Conservation (phyloP, 129 eudicot species). For the Dittrichia graveolens region DNA sequence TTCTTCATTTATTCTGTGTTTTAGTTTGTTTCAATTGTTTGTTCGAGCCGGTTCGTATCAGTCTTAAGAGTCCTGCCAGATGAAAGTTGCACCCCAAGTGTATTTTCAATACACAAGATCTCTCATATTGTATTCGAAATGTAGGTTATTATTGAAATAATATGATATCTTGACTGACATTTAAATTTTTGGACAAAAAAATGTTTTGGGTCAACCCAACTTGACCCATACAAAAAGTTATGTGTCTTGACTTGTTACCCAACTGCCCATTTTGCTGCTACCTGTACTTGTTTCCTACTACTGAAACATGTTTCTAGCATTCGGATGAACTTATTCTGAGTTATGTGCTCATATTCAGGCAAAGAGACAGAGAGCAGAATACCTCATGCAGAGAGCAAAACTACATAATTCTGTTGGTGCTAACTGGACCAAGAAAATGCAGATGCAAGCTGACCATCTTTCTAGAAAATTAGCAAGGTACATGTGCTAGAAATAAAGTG, state of each 20-base stretch:
- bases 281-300: background rate
- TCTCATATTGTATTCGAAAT: background rate
- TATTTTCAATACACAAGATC: background rate
- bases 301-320: background rate
- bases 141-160: background rate
- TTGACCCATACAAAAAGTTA: background rate
- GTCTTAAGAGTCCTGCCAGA: too few relatives aligned
- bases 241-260: background rate
- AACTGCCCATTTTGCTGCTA: background rate
- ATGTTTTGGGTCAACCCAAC: background rate
- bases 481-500: background rate
- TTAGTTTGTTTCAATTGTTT: too few relatives aligned
- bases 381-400: conserved; percentile 74
- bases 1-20: too few relatives aligned
- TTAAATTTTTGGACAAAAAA: background rate
- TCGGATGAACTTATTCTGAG: conserved; percentile 13
- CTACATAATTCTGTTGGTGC: conserved; percentile 38
- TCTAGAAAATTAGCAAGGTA: conserved; percentile 83
- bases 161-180: background rate
- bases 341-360: conserved; percentile 52
- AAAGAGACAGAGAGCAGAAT: conserved; percentile 84
- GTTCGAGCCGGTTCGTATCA: too few relatives aligned
- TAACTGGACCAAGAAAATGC: conserved; percentile 57
- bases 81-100: background rate
- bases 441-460: conserved; percentile 68